These are phyloP conservation scores for Geoglossum glabrum DNA, from an alignment of 495 filamentous ascomycete species.

Conservation along the genomic window DNA sequence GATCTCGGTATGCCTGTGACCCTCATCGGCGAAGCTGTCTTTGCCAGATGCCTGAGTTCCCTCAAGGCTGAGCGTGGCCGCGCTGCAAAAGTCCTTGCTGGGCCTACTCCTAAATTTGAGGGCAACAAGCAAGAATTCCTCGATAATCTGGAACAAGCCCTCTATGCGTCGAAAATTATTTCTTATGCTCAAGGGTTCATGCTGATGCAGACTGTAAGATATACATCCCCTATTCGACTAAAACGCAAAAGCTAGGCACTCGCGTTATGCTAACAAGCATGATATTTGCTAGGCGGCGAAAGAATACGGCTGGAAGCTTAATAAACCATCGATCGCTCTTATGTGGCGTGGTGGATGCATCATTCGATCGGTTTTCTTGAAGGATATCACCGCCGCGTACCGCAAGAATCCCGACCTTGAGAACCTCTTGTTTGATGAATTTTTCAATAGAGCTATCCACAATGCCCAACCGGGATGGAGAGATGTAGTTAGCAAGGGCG, in stretches of 20 bases:
- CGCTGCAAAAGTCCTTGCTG: conserved; percentile 59
- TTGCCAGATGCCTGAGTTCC: conserved; percentile 80
- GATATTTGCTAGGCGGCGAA: conserved; percentile 53
- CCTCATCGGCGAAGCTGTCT: conserved; percentile 90
- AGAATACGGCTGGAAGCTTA: conserved; percentile 93
- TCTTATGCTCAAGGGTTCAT: conserved; percentile 99
- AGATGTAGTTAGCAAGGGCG: conserved; percentile 78
- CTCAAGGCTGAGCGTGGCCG: conserved; percentile 84
- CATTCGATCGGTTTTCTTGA: conserved; percentile 98
- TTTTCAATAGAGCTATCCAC: conserved; percentile 98
- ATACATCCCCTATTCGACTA: conserved; percentile 1
- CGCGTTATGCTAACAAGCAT: neutral
- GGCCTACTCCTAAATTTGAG: conserved; percentile 57
- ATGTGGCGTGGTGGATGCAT: conserved; percentile 99
- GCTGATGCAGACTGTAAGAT: conserved; percentile 90
- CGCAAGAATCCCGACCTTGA: conserved; percentile 85
- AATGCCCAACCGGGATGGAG: conserved; percentile 90
- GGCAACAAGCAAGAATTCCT: conserved; percentile 87
- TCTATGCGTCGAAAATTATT: conserved; percentile 99
- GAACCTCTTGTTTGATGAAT: conserved; percentile 95
- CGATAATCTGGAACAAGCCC: conserved; percentile 90
- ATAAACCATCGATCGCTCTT: conserved; percentile 97
- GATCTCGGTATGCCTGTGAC: conserved; percentile 98
- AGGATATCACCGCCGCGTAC: conserved; percentile 96
- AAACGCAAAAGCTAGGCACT: conserved; percentile 7